phyloP scores from a whole-genome alignment of 2,329 filamentous ascomycete genomes.

The Fusarium sp. region DNA sequence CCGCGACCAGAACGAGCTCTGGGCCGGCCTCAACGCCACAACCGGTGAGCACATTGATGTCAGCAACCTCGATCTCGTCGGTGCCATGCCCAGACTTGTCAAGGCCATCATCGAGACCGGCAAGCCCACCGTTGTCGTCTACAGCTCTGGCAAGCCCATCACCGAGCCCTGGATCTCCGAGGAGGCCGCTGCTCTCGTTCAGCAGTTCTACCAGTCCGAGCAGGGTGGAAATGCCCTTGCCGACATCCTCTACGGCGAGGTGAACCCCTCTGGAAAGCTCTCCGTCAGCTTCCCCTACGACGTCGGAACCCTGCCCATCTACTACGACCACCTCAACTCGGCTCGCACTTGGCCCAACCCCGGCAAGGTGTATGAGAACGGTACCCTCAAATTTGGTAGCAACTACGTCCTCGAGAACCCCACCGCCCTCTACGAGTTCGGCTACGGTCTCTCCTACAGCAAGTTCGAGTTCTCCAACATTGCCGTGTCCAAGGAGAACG shows the following conservation, averaged over 20 bases:
- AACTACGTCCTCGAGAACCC: constrained; percentile 70
- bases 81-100: constrained; percentile 72
- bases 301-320: constrained; percentile 71
- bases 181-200: constrained; percentile 69
- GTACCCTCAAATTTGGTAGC: constrained; percentile 68
- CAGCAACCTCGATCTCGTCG: constrained; percentile 69
- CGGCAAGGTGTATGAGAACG: constrained; percentile 62
- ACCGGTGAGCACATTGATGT: constrained; percentile 78
- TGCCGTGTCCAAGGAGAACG: constrained; percentile 58
- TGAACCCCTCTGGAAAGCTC: constrained; percentile 71
- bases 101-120: constrained; percentile 71
- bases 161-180: constrained; percentile 76
- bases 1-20: constrained; percentile 74
- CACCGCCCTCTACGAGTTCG: constrained; percentile 68
- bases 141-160: constrained; percentile 73
- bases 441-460: constrained; percentile 71
- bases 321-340: constrained; percentile 76
- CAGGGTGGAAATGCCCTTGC: constrained; percentile 72
- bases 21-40: constrained; percentile 74
- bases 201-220: constrained; percentile 78
- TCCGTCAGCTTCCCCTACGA: constrained; percentile 72
- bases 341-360: constrained; percentile 62
- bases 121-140: constrained; percentile 72
- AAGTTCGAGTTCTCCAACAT: constrained; percentile 66
- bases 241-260: constrained; percentile 69